phyloP scores from a whole-genome alignment of 179 eudicot genomes.

The Spergularia azorica region DNA sequence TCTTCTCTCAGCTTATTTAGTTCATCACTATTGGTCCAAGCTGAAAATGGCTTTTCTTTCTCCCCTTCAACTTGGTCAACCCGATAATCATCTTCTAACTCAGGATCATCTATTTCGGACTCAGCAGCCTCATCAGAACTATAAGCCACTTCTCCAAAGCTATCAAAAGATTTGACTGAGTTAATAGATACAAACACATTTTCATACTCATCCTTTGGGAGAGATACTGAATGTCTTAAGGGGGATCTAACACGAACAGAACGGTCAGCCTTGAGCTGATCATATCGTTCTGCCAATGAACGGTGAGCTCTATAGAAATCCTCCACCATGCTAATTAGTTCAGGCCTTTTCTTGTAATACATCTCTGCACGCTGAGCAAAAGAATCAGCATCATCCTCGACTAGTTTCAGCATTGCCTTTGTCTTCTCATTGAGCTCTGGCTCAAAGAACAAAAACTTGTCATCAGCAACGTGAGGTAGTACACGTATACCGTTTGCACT shows the following conservation, averaged over 20 bases:
- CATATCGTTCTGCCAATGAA: constrained; percentile 79
- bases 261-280: constrained; percentile 61
- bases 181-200: constrained; percentile 25
- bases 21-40: constrained; percentile 29
- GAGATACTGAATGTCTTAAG: constrained; percentile 43
- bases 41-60: constrained; percentile 19
- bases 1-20: constrained; percentile 38
- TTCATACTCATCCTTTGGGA: constrained; percentile 36
- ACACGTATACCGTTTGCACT: background rate
- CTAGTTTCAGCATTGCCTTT: constrained; percentile 65
- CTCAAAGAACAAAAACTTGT: background rate
- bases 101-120: constrained; percentile 92
- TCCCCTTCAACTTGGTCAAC: constrained; percentile 20
- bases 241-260: constrained; percentile 52
- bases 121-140: constrained; percentile 54
- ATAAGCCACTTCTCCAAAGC: constrained; percentile 55
- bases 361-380: constrained; percentile 94
- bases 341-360: constrained; percentile 95
- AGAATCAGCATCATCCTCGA: constrained; percentile 94
- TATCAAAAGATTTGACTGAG: constrained; percentile 46
- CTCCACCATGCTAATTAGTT: constrained; percentile 77
- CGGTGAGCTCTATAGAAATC: constrained; percentile 85
- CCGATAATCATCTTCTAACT: constrained; percentile 33
- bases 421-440: constrained; percentile 83
- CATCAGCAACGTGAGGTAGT: background rate